Evolutionary conservation across 345 rosid genomes (phyloP).

Genomic region (Arabis hirsuta): DNA sequence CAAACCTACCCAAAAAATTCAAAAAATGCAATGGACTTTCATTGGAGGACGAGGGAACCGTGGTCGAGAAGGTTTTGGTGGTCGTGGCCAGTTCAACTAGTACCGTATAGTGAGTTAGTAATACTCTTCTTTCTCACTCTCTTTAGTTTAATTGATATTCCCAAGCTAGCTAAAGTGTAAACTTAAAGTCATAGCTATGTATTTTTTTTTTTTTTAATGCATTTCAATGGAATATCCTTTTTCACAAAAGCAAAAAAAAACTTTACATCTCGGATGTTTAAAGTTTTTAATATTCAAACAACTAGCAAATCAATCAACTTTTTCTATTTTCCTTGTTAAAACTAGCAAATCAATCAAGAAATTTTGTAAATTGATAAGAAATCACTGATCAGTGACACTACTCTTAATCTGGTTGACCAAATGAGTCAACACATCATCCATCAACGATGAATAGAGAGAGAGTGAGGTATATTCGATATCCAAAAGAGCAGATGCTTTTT

Average conservation of each 20-base stretch:
- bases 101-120: too few relatives aligned
- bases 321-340: not conserved
- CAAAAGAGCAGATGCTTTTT: conserved; percentile 36
- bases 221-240: too few relatives aligned
- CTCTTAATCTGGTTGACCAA: conserved; percentile 6
- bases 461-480: conserved; percentile 29
- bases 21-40: too few relatives aligned
- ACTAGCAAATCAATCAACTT: conserved; percentile 11
- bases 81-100: too few relatives aligned
- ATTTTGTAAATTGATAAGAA: not conserved
- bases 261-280: conserved; percentile 7
- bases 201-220: too few relatives aligned
- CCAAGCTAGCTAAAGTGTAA: too few relatives aligned
- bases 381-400: conserved; percentile 9
- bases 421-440: conserved; percentile 22
- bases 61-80: too few relatives aligned
- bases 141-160: too few relatives aligned
- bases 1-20: too few relatives aligned
- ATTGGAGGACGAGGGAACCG: too few relatives aligned
- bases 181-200: too few relatives aligned
- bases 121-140: too few relatives aligned
- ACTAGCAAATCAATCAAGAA: conserved; percentile 19
- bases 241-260: not conserved
- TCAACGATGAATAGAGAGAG: not conserved
- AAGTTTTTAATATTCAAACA: conserved; percentile 3